Conservation (phyloP, 1,139 yeast genomes). For the Kurtzmaniella quercitrusa region DNA sequence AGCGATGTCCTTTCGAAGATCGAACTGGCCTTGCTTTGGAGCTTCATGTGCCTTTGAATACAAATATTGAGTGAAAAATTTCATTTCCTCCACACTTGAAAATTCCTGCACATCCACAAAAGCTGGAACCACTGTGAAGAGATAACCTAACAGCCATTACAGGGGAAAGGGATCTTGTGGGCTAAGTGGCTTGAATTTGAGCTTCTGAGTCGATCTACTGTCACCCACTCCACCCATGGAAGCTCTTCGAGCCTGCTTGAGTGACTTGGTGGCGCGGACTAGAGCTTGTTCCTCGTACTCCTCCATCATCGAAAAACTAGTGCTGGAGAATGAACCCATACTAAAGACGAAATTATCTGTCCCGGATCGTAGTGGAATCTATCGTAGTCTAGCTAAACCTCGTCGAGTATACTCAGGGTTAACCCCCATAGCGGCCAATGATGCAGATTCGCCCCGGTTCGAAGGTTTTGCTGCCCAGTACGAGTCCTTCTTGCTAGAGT, state of each 20-base stretch:
- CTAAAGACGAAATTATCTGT: neutral
- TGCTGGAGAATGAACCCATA: neutral
- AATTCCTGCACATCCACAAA: neutral
- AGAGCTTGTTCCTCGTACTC: neutral
- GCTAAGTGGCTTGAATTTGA: too few species aligned
- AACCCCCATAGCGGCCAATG: neutral
- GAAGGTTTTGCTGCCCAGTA: neutral
- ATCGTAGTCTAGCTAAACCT: neutral
- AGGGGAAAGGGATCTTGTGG: too few species aligned
- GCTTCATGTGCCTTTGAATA: too few species aligned
- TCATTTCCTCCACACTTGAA: neutral
- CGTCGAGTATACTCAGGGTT: neutral
- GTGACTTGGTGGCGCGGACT: neutral
- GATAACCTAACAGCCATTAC: too few species aligned
- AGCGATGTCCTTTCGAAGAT: conserved; percentile 77
- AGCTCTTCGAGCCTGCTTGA: neutral
- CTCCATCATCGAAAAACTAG: neutral
- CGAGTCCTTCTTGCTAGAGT: neutral
- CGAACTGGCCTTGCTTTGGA: conserved; percentile 62
- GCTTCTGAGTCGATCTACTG: too few species aligned
- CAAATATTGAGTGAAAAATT: neutral
- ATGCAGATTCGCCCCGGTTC: neutral
- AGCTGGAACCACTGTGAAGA: neutral
- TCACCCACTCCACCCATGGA: neutral
- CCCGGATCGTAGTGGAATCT: neutral